These are phyloP conservation scores for Delphinella strobiligena DNA, from an alignment of 2,329 filamentous ascomycete genomes.

Conservation along the genomic window DNA sequence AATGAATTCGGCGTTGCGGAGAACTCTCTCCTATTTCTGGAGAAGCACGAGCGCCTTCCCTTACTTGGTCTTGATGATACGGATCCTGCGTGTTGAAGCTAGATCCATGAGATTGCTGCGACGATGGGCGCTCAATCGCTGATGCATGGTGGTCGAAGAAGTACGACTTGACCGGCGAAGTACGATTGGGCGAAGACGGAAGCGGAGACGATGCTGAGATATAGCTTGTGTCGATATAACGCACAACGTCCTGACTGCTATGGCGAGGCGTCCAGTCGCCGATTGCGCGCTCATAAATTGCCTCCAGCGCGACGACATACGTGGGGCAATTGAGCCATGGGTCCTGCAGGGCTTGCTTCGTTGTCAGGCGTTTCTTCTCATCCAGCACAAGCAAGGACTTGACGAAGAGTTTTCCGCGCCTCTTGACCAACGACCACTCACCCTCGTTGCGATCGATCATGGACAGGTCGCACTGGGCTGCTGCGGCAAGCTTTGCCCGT, in stretches of 20 bases:
- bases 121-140: too few relatives aligned
- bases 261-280: slow-evolving; percentile 37
- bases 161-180: too few relatives aligned
- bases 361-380: slow-evolving; percentile 39
- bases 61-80: too few relatives aligned
- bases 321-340: slow-evolving; percentile 43
- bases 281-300: slow-evolving; percentile 37
- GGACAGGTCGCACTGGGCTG: slow-evolving; percentile 30
- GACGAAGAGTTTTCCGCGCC: slow-evolving; percentile 36
- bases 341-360: slow-evolving; percentile 41
- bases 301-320: slow-evolving; percentile 35
- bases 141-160: too few relatives aligned
- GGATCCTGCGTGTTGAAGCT: too few relatives aligned
- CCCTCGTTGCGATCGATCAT: slow-evolving; percentile 29
- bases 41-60: too few relatives aligned
- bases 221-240: slow-evolving; percentile 4
- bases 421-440: slow-evolving; percentile 28
- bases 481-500: slow-evolving; percentile 20
- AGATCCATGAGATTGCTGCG: too few relatives aligned
- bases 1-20: too few relatives aligned
- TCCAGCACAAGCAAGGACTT: slow-evolving; percentile 37
- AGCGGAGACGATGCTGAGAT: neutral
- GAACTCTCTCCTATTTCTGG: too few relatives aligned
- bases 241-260: neutral
- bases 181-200: neutral